Conservation (phyloP, 441 rosid species). For the Croton laevigatus region DNA sequence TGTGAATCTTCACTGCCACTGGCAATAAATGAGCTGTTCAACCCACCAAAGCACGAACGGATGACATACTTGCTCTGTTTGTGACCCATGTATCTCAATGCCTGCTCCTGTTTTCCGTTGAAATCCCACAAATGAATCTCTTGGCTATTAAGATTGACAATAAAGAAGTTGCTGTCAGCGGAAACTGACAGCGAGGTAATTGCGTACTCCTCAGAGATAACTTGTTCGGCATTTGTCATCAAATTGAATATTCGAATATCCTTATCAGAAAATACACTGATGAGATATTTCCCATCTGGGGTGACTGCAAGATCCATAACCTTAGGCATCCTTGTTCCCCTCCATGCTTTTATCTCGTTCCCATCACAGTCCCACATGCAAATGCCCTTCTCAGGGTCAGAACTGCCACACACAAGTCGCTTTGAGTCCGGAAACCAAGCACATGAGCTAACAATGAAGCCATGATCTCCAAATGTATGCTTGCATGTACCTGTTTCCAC, state of each 20-base stretch:
- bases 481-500: conserved; percentile 81
- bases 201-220: conserved; percentile 62
- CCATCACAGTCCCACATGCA: conserved; percentile 85
- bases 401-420: conserved; percentile 85
- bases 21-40: conserved; percentile 73
- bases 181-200: conserved; percentile 79
- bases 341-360: conserved; percentile 78
- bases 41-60: conserved; percentile 89
- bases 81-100: conserved; percentile 65
- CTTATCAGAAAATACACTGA: conserved; percentile 55
- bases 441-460: conserved; percentile 82
- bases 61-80: conserved; percentile 76
- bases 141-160: conserved; percentile 77
- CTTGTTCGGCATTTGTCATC: conserved; percentile 56
- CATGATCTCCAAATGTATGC: conserved; percentile 79
- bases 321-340: conserved; percentile 74
- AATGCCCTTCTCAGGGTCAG: conserved; percentile 77
- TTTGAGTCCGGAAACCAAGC: conserved; percentile 96
- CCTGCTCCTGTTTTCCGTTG: conserved; percentile 58
- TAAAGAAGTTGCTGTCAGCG: conserved; percentile 57
- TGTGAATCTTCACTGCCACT: conserved; percentile 85
- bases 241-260: conserved; percentile 64
- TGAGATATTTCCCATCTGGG: conserved; percentile 69
- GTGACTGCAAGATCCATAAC: conserved; percentile 81
- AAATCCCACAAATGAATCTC: conserved; percentile 94